phyloP scores from a whole-genome alignment of 768 basidiomycete genomes.

The Mycena albidolilacea region DNA sequence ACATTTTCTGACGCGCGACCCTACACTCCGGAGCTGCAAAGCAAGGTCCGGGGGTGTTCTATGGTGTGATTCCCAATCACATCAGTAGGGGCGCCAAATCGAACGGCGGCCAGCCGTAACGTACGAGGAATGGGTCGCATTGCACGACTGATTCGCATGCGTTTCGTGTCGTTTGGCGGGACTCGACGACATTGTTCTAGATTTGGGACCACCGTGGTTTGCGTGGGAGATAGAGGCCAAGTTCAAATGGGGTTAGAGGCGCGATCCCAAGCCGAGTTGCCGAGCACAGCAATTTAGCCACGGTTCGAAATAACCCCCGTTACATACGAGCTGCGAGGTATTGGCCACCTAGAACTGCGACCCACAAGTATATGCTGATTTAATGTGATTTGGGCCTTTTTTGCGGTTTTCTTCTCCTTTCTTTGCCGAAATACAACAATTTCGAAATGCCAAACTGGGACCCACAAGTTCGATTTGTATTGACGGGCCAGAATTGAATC shows the following conservation, averaged over 20 bases:
- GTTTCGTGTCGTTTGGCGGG: slow-evolving; percentile 52
- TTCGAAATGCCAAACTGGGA: slow-evolving; percentile 19
- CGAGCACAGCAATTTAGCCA: background rate
- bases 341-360: too few relatives aligned
- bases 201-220: background rate
- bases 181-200: slow-evolving; percentile 6
- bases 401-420: background rate
- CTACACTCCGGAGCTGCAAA: slow-evolving; percentile 69
- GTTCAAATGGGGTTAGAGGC: background rate
- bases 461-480: slow-evolving; percentile 29
- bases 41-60: slow-evolving; percentile 66
- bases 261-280: background rate
- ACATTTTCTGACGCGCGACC: slow-evolving; percentile 76
- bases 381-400: background rate
- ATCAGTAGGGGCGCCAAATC: slow-evolving; percentile 25
- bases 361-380: too few relatives aligned
- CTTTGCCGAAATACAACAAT: background rate
- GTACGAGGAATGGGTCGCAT: slow-evolving; percentile 31
- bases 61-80: background rate
- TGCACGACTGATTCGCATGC: slow-evolving; percentile 42
- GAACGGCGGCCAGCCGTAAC: slow-evolving; percentile 16
- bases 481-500: background rate
- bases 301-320: too few relatives aligned
- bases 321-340: too few relatives aligned
- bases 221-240: background rate